Conservation (phyloP, 2,329 filamentous ascomycete species). For the Scytalidium lignicola region DNA sequence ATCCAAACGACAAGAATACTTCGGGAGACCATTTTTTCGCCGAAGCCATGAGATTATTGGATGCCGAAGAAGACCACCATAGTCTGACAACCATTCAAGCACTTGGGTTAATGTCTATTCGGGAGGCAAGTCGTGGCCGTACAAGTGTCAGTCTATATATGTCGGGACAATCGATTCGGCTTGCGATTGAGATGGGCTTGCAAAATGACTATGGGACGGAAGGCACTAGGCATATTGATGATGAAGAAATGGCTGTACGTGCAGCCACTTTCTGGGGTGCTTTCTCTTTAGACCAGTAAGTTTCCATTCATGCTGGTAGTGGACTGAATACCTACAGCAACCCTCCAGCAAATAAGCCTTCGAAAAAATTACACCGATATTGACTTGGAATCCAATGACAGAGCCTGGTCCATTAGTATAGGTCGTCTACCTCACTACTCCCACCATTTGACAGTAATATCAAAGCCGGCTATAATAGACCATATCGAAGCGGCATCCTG, state of each 20-base stretch:
- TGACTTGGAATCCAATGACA: conserved; percentile 22
- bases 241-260: conserved; percentile 40
- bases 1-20: conserved; percentile 61
- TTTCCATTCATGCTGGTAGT: conserved; percentile 8
- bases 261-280: conserved; percentile 48
- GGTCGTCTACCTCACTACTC: conserved; percentile 55
- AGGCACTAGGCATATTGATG: neutral
- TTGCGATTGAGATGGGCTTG: conserved; percentile 48
- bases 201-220: conserved; percentile 12
- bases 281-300: conserved; percentile 56
- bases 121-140: conserved; percentile 65
- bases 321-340: neutral
- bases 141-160: conserved; percentile 70
- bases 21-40: conserved; percentile 71
- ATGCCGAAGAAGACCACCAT: conserved; percentile 48
- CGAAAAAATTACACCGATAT: neutral
- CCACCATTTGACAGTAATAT: conserved; percentile 46
- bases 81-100: conserved; percentile 67
- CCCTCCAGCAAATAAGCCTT: neutral
- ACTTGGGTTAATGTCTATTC: conserved; percentile 67
- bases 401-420: conserved; percentile 58
- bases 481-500: conserved; percentile 54
- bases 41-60: conserved; percentile 57
- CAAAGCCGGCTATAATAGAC: conserved; percentile 53
- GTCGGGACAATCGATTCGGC: conserved; percentile 63